phyloP scores from a whole-genome alignment of 495 filamentous ascomycete genomes.

The Stereocaulon alpinum region DNA sequence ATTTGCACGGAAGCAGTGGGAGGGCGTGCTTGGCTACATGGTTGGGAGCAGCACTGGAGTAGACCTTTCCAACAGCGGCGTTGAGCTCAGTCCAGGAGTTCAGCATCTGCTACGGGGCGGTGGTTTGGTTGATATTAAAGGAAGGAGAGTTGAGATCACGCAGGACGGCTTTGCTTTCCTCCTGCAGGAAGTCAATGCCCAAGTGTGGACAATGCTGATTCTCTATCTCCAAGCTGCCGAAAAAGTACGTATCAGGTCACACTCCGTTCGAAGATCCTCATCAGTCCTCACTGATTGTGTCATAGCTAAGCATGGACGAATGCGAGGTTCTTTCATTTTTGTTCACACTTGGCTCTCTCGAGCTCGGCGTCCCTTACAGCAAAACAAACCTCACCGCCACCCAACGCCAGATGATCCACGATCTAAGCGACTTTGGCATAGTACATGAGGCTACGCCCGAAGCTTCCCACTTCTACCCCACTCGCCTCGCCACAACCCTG shows the following conservation, averaged over 20 bases:
- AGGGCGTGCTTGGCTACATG: slow-evolving; percentile 90
- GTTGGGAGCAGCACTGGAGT: slow-evolving; percentile 55
- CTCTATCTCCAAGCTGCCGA: slow-evolving; percentile 86
- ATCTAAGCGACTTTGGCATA: slow-evolving; percentile 83
- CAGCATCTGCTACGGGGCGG: slow-evolving; percentile 71
- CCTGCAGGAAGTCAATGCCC: slow-evolving; percentile 86
- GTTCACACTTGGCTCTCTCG: slow-evolving; percentile 87
- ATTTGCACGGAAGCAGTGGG: slow-evolving; percentile 85
- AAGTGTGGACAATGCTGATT: slow-evolving; percentile 91
- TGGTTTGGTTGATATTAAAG: slow-evolving; percentile 60
- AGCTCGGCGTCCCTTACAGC: slow-evolving; percentile 82
- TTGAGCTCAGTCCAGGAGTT: slow-evolving; percentile 63
- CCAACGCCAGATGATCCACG: slow-evolving; percentile 75
- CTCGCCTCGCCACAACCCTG: slow-evolving; percentile 85
- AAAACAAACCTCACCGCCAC: slow-evolving; percentile 66
- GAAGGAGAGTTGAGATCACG: slow-evolving; percentile 59
- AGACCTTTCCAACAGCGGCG: slow-evolving; percentile 37
- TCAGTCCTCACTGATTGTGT: slow-evolving; percentile 19
- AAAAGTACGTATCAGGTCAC: slow-evolving; percentile 27
- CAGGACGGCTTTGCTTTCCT: slow-evolving; percentile 89
- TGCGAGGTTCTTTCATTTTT: slow-evolving; percentile 93
- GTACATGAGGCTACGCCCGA: slow-evolving; percentile 54
- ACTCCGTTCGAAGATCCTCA: background rate
- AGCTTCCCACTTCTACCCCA: slow-evolving; percentile 75
- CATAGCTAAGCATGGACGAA: slow-evolving; percentile 60